A percentile compares a stretch with the other conserved stretches of the same genome.
Conservation (phyloP, 129 eudicot species). For the carrot (Daucus carota) region DH1_v3.0 NC_030388.2:1153501-1154000, state of each 20-base stretch:
- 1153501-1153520: conserved; percentile 96
- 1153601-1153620: neutral
- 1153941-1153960: neutral
- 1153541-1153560: neutral
- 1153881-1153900: conserved; percentile 96
- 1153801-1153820: conserved; percentile 37
- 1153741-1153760: neutral
- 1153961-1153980: neutral
- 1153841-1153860: conserved; percentile 86
- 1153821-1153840: conserved; percentile 90
- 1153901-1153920: conserved; percentile 91
- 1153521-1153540: conserved; percentile 82
- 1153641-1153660: neutral
- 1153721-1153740: neutral
- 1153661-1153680: neutral
- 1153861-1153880: conserved; percentile 87
- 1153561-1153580: neutral
- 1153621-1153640: neutral
- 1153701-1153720: neutral
- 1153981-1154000: neutral
- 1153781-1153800: neutral
- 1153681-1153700: neutral
- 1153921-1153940: conserved; percentile 57
- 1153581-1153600: neutral
- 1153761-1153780: neutral